A percentile compares a stretch with the other conserved stretches of the same genome.
Conservation (phyloP, 306 rosid species). For the Ormosia emarginata region DNA sequence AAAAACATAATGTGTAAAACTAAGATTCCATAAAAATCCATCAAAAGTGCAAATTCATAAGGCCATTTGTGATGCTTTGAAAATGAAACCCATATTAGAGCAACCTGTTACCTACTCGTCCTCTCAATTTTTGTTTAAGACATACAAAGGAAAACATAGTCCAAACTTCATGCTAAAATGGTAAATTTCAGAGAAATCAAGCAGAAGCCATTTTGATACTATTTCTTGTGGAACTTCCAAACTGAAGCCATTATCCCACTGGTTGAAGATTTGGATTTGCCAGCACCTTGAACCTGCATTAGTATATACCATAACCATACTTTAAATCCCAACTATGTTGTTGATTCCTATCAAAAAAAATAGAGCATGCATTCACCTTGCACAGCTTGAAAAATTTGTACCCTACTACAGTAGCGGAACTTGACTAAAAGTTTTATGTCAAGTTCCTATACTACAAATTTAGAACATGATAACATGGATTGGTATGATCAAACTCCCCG, state of each 20-base stretch:
- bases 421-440: too few relatives aligned
- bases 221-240: conserved; percentile 33
- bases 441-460: background rate
- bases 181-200: background rate
- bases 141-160: background rate
- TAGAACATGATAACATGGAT: too few relatives aligned
- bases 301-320: background rate
- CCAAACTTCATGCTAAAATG: background rate
- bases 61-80: background rate
- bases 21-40: too few relatives aligned
- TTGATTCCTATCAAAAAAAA: background rate
- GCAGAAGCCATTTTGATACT: background rate
- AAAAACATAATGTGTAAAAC: too few relatives aligned
- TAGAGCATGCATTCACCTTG: background rate
- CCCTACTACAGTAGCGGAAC: background rate
- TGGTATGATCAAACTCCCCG: too few relatives aligned
- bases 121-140: background rate
- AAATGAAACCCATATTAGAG: background rate
- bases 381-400: background rate
- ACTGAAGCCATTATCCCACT: conserved; percentile 38
- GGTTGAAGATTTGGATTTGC: conserved; percentile 26
- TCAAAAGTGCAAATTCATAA: background rate
- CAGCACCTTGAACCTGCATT: conserved; percentile 9
- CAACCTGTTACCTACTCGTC: background rate
- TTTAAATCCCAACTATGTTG: background rate